phyloP scores from a whole-genome alignment of 2,329 filamentous ascomycete genomes.

The Aspergillus eucalypticola region DNA sequence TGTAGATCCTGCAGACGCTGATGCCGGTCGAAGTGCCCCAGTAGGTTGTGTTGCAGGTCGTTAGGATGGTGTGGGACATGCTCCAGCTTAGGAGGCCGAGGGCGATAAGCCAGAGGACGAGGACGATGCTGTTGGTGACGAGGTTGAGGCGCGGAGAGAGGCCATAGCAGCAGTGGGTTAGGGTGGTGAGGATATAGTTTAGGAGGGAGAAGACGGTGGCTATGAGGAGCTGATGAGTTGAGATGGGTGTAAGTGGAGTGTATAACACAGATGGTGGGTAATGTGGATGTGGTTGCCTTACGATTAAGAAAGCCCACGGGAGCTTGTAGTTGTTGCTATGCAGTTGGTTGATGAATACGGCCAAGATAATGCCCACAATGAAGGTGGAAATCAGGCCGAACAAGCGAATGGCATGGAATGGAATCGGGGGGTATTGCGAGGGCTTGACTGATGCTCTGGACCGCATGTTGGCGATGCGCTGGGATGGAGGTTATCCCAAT shows the following conservation, averaged over 20 bases:
- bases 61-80: constrained; percentile 54
- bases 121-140: constrained; percentile 49
- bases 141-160: constrained; percentile 56
- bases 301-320: constrained; percentile 62
- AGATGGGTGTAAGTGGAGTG: constrained; percentile 5
- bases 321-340: constrained; percentile 53
- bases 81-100: constrained; percentile 57
- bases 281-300: constrained; percentile 34
- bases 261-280: neutral
- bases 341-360: constrained; percentile 58
- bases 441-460: constrained; percentile 33
- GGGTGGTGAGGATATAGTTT: constrained; percentile 49
- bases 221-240: constrained; percentile 48
- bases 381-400: constrained; percentile 53
- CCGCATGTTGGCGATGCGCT: constrained; percentile 28
- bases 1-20: constrained; percentile 60
- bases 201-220: constrained; percentile 55
- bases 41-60: constrained; percentile 51
- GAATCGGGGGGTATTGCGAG: constrained; percentile 42
- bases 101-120: constrained; percentile 55
- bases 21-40: constrained; percentile 59
- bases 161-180: constrained; percentile 54
- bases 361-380: constrained; percentile 56
- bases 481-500: neutral
- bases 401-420: constrained; percentile 44